Conservation (phyloP, 2,329 filamentous ascomycete genomes). For the Calonectria henricotiae region DNA sequence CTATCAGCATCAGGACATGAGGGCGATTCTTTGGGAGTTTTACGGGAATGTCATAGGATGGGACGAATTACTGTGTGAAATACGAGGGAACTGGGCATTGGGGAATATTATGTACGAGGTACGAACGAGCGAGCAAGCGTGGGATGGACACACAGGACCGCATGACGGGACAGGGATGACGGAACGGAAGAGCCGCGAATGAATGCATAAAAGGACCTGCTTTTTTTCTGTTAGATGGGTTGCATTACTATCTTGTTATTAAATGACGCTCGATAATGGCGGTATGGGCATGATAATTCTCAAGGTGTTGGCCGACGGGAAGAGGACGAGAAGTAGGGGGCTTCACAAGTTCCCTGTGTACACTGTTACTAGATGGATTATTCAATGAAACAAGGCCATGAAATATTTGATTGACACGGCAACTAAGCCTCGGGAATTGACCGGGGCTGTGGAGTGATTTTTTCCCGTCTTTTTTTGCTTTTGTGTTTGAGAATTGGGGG, state of each 20-base stretch:
- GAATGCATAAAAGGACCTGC: neutral
- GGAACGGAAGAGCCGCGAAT: constrained; percentile 26
- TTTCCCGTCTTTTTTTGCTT: neutral
- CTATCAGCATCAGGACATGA: constrained; percentile 21
- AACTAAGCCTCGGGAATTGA: constrained; percentile 2
- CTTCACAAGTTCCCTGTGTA: neutral
- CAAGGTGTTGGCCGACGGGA: neutral
- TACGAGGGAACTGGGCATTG: constrained; percentile 22
- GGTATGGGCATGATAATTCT: neutral
- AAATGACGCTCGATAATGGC: neutral
- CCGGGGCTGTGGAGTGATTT: constrained; percentile 3
- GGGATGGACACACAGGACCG: constrained; percentile 25
- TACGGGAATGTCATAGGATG: constrained; percentile 28
- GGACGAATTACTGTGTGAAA: constrained; percentile 28
- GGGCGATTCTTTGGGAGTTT: constrained; percentile 34
- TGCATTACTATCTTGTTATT: constrained; percentile 14
- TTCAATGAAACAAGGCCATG: neutral
- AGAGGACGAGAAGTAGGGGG: neutral
- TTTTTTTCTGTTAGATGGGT: constrained; percentile 7
- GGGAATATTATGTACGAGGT: constrained; percentile 18
- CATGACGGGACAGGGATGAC: constrained; percentile 22
- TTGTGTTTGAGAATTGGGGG: constrained; percentile 4
- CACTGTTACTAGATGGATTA: neutral
- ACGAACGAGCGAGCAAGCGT: constrained; percentile 19
- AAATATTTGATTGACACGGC: neutral